phyloP scores from a whole-genome alignment of 2,329 filamentous ascomycete species.

The Alternaria brassicae region DNA sequence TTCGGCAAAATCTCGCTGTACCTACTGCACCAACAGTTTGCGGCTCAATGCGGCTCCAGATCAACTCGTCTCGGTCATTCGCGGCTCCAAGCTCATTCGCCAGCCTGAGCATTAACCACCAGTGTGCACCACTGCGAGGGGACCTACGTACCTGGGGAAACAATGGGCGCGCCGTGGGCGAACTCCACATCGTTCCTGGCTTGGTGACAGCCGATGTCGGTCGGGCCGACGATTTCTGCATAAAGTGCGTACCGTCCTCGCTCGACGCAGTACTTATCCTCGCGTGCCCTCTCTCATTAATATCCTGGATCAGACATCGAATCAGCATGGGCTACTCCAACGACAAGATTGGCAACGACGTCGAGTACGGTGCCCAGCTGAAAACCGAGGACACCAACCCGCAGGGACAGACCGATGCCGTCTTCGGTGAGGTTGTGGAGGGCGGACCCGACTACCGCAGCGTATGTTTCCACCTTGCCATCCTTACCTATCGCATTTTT shows the following conservation, averaged over 20 bases:
- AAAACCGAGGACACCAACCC: slow-evolving; percentile 13
- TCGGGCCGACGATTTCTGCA: slow-evolving; percentile 14
- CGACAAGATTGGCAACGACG: slow-evolving; percentile 7
- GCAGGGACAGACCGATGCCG: slow-evolving; percentile 29
- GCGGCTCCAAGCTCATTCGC: slow-evolving; percentile 8
- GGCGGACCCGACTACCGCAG: slow-evolving; percentile 65
- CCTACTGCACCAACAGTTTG: slow-evolving; percentile 10
- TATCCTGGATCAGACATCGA: slow-evolving; percentile 6
- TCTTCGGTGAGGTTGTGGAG: slow-evolving; percentile 59
- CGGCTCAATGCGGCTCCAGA: slow-evolving; percentile 13
- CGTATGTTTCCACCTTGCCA: slow-evolving; percentile 19
- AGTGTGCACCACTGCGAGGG: not conserved
- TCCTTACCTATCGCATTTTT: slow-evolving; percentile 4
- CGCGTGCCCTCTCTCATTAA: slow-evolving; percentile 1
- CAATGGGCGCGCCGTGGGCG: slow-evolving; percentile 8
- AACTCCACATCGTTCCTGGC: slow-evolving; percentile 11
- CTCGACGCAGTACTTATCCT: not conserved
- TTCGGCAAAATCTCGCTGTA: slow-evolving; percentile 6
- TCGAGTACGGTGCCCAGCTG: slow-evolving; percentile 10
- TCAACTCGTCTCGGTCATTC: slow-evolving; percentile 8
- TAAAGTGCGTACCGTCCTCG: slow-evolving; percentile 11
- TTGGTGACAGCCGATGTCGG: slow-evolving; percentile 13
- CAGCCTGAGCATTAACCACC: slow-evolving; percentile 7
- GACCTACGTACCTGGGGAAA: slow-evolving; percentile 14
- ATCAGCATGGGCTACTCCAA: slow-evolving; percentile 6